Conservation (phyloP, 805 yeast genomes). For the Ogataea pilisensis region DNA sequence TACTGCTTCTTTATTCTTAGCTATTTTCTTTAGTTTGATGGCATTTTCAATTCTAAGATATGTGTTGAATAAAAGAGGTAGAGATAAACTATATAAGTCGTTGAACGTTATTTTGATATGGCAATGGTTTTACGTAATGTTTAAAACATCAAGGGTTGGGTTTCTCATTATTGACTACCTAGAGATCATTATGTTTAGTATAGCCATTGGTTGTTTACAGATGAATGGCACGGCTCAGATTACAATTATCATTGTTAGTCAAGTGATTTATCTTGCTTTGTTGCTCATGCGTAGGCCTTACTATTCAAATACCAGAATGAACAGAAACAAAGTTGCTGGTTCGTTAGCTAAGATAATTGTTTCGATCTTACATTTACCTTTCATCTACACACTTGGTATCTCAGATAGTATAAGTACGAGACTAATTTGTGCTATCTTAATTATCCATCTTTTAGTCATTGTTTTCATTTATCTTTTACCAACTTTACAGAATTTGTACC, state of each 20-base stretch:
- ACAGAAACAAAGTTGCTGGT: conserved; percentile 30
- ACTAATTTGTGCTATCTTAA: conserved; percentile 40
- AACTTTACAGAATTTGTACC: conserved; percentile 28
- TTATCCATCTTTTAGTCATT: conserved; percentile 33
- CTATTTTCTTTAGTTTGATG: conserved; percentile 32
- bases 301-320: conserved; percentile 31
- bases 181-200: conserved; percentile 32
- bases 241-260: conserved; percentile 33
- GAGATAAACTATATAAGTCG: conserved; percentile 41
- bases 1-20: conserved; percentile 32
- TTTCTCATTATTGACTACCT: conserved; percentile 36
- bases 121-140: conserved; percentile 41
- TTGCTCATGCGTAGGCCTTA: conserved; percentile 29
- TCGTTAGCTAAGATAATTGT: conserved; percentile 37
- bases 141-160: conserved; percentile 38
- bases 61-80: conserved; percentile 18
- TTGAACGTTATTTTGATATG: conserved; percentile 42
- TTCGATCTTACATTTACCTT: conserved; percentile 41
- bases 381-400: conserved; percentile 32
- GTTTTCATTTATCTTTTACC: conserved; percentile 25
- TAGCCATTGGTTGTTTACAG: conserved; percentile 44
- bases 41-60: conserved; percentile 33
- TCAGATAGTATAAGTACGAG: conserved; percentile 38
- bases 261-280: conserved; percentile 27
- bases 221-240: conserved; percentile 43